Base-by-base conservation (phyloP, 805 yeast genomes). In the Kregervanrija delftensis region DNA sequence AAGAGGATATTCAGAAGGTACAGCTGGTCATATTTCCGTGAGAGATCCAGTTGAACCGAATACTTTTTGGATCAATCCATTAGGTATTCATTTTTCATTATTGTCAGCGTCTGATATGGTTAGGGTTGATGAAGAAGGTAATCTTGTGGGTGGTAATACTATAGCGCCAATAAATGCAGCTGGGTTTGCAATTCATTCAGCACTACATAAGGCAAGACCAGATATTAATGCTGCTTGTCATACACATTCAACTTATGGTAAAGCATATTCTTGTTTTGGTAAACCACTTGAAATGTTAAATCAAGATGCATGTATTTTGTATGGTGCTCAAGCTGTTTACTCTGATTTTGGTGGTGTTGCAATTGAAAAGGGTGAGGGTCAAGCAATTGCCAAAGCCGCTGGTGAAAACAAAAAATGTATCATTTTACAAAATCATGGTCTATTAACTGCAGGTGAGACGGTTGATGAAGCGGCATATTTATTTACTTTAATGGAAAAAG, bases 1-100 rank as follows among this genome's bases (percentile, higher is more conserved):
- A 57, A 77, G 76, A 52, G 87, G 86, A 13, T 86, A 67, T 63
- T 70, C 80, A 13, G 88, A 85, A 60, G 96, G 95, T 12, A 63
- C 79, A 15, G 88, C 95, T 0, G 96, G 96, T 16, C 96, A 87
- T 60, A 86, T 87, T 46, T 83, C 93, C 8, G 74, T 87, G 10
- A 74, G 93, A 53, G 96, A 87, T 57, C 96, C 96, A 3, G 79
- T 84, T 37, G 79, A 82, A 50, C 83, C 83, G n/a, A 61, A 70
- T 39, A 84, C 91, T 3, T 87, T 87, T 61, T 87, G 96, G 96
- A 85, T 87, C 60, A 87, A 87, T 64, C 96, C 96, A 4, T 67
- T 87, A 50, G 91, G 84, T n/a, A 74, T 72, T 52, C 96, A 87
- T 63, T 87, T 84, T 61, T 71, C 76, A 15, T 58, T 75, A 37